Evolutionary conservation across 805 yeast genomes (phyloP).

Genomic region (Yarrowia yakushimensis): DNA sequence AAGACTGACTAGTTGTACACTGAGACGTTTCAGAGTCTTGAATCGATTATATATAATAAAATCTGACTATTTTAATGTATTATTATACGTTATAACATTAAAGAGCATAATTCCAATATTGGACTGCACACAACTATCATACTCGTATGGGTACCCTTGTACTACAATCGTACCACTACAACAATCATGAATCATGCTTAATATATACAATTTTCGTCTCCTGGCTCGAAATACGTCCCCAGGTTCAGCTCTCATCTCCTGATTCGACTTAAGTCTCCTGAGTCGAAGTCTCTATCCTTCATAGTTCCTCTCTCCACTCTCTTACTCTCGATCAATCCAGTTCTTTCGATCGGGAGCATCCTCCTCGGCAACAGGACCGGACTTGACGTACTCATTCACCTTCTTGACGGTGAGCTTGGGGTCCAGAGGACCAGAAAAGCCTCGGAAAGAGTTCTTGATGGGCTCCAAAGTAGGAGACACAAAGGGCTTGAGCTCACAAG

Average conservation of each 20-base stretch:
- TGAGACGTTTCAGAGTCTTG: too few species aligned
- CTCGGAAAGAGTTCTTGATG: conserved; percentile 62
- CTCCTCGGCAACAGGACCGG: conserved; percentile 49
- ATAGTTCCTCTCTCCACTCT: background rate
- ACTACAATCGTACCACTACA: background rate
- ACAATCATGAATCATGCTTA: conserved; percentile 4
- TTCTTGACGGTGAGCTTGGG: conserved; percentile 69
- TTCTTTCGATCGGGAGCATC: conserved; percentile 30
- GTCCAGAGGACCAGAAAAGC: conserved; percentile 74
- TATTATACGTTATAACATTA: too few species aligned
- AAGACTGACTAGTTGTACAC: too few species aligned
- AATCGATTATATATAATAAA: too few species aligned
- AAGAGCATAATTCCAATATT: too few species aligned
- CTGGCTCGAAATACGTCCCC: too few species aligned
- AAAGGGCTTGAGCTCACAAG: conserved; percentile 58
- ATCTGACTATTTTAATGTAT: too few species aligned
- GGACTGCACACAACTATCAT: too few species aligned
- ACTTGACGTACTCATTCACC: conserved; percentile 68
- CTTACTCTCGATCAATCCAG: conserved; percentile 33
- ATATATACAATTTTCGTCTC: conserved; percentile 9
- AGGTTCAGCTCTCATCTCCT: too few species aligned
- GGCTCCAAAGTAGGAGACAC: conserved; percentile 73
- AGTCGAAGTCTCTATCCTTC: background rate
- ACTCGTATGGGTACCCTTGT: too few species aligned
- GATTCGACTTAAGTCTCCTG: background rate